Conservation (phyloP, 176 grass and related monocot species). For the Aegilops speltoides region DNA sequence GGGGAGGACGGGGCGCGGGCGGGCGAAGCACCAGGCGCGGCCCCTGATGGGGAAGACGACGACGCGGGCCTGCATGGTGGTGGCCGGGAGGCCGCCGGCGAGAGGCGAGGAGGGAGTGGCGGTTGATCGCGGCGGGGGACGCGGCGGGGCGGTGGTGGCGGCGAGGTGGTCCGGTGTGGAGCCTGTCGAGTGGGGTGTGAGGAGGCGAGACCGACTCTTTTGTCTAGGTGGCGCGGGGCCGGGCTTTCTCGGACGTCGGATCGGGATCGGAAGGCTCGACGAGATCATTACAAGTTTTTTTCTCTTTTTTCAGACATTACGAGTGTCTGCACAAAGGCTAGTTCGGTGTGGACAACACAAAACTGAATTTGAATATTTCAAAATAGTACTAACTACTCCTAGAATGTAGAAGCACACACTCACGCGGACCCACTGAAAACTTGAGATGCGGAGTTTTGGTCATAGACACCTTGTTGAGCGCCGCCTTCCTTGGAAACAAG, state of each 20-base stretch:
- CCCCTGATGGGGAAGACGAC: slow-evolving; percentile 85
- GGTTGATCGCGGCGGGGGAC: not conserved
- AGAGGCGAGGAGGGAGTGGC: not conserved
- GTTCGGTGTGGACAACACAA: not conserved
- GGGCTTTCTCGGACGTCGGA: not conserved
- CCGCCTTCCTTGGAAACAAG: no score
- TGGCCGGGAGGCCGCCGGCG: not conserved
- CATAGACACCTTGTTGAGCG: no score
- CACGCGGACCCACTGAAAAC: no score
- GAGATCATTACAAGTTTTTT: not conserved
- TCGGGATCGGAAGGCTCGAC: not conserved
- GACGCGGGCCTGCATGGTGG: slow-evolving; percentile 71
- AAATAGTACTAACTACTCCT: not conserved
- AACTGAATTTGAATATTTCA: not conserved
- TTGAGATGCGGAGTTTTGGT: no score
- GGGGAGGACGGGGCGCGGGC: slow-evolving; percentile 16
- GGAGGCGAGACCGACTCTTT: not conserved
- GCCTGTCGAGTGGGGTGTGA: not conserved
- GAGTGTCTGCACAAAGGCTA: no score
- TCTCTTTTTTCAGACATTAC: no score
- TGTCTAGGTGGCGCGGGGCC: not conserved
- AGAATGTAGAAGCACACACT: no score
- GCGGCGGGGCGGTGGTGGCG: not conserved
- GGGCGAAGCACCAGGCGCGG: slow-evolving; percentile 71
- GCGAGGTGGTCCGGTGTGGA: not conserved